Base-by-base conservation (phyloP, 1,284 basidiomycete genomes). In the Ceratobasidium theobromae region DNA sequence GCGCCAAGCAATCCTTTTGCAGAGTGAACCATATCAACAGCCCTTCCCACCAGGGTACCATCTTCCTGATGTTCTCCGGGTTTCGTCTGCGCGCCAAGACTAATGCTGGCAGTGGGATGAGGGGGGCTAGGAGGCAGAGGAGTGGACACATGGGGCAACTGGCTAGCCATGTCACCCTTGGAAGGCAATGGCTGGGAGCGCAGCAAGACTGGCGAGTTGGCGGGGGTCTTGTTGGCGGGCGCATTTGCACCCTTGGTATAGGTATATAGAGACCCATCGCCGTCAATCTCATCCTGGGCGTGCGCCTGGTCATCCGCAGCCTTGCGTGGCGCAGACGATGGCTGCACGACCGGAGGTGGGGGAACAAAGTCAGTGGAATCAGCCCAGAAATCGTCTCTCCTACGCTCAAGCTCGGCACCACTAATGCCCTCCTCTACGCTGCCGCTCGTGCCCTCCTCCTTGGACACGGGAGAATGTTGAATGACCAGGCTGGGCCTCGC, bases 1-100 rank as follows among this genome's bases (percentile, higher is more conserved):
- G 69, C 68, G 18, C 69, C 68, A 27, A 70, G 18, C n/a, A 69
- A 35, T 4, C 69, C 69, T 53, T 58, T 51, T 14, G 69, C 69
- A 54, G 55, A 35, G 53, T 46, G 68, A 23, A 58, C 68, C 9
- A 62, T 67, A n/a, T 67, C 66, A 6, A 65, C 66, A 40, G 66
- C 66, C 11, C 66, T 48, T 1, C 53, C 54, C 1, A 67, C 66
- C 3, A 67, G 40, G 8, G 66, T 67, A 23, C 58, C 58, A 21
- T 60, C 57, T 2, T 60, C 57, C 5, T 6, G n/a, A 48, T 35
- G 23, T 28, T 60, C 57, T 25, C 14, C 57, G 11, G 45, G 4
- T 35, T 49, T 60, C 32, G 33, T 45, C 18, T 60, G 57, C 18
- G n/a, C 57, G n/a, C n/a, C n/a, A 8, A 60, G 45, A n/a, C 25